Percentiles rank a stretch among this genome's conserved stretches.
phyloP scores from a whole-genome alignment of 495 filamentous ascomycete genomes.

The Hapsidospora chrysogenum region DNA sequence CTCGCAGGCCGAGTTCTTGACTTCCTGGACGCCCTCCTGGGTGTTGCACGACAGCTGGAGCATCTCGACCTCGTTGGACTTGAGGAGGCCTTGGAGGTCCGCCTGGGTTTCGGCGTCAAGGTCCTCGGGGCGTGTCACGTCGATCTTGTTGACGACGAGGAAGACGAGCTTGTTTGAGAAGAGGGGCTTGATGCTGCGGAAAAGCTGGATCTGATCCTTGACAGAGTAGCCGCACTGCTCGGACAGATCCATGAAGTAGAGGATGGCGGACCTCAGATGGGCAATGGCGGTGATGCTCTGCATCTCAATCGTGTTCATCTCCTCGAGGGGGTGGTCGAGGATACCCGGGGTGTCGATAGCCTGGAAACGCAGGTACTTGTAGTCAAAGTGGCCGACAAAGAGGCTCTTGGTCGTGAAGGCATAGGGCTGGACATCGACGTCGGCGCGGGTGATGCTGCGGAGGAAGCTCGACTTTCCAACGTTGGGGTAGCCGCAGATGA shows the following conservation, averaged over 20 bases:
- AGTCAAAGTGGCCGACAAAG: conserved; percentile 97
- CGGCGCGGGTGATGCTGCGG: conserved; percentile 77
- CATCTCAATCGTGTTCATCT: conserved; percentile 99
- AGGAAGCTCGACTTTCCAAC: conserved; percentile 95
- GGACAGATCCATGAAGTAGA: conserved; percentile 97
- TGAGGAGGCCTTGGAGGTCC: conserved; percentile 62
- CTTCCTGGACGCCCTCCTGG: conserved; percentile 79
- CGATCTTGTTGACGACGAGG: conserved; percentile 95
- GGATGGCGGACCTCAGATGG: conserved; percentile 79
- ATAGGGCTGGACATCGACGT: conserved; percentile 96
- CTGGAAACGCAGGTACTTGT: conserved; percentile 92
- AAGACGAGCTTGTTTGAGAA: conserved; percentile 97
- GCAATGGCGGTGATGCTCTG: conserved; percentile 88
- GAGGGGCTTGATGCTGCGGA: conserved; percentile 86
- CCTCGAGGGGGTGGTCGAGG: conserved; percentile 90
- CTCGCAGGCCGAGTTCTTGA: conserved; percentile 91
- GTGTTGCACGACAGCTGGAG: conserved; percentile 89
- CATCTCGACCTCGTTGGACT: conserved; percentile 76
- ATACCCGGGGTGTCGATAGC: conserved; percentile 76
- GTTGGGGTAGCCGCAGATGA: conserved; percentile 96
- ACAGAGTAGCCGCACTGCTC: conserved; percentile 97
- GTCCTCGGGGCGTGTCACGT: conserved; percentile 75
- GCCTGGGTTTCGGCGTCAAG: conserved; percentile 65
- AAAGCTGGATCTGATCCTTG: conserved; percentile 75
- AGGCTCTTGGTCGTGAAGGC: conserved; percentile 97